Conservation (phyloP, 208 protist genomes). For the Trypanosoma boissoni region DNA sequence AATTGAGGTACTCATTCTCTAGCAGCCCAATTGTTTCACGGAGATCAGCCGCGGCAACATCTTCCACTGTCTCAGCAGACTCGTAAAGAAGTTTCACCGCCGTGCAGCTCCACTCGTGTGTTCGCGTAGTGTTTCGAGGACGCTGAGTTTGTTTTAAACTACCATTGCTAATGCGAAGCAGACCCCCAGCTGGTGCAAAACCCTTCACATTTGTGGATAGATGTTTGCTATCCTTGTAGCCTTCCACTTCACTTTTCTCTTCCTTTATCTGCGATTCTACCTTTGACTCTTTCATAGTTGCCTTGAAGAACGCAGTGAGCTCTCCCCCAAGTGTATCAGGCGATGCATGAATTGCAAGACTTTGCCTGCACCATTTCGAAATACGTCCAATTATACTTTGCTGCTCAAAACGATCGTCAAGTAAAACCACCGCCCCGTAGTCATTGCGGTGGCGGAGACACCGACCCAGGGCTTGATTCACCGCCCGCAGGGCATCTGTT, state of each 20-base stretch:
- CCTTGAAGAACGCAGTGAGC: conserved; percentile 16
- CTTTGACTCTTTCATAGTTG: no score
- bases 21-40: conserved; percentile 37
- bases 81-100: conserved; percentile 62
- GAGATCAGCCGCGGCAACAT: conserved; percentile 42
- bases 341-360: conserved; percentile 28
- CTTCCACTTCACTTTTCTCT: background rate
- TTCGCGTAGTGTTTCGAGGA: conserved; percentile 8
- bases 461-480: conserved; percentile 96
- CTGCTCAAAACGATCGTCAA: conserved; percentile 85
- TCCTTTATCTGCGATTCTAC: background rate
- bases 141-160: background rate
- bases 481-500: conserved; percentile 82
- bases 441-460: conserved; percentile 93
- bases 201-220: background rate
- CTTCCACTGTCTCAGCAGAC: conserved; percentile 20
- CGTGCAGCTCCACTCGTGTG: conserved; percentile 32
- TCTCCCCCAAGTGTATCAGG: conserved; percentile 6
- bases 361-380: conserved; percentile 55
- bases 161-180: background rate
- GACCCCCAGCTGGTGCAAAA: background rate
- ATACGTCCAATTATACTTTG: conserved; percentile 29
- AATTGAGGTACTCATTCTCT: conserved; percentile 30
- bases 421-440: conserved; percentile 93
- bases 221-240: background rate